A percentile compares a stretch with the other conserved stretches of the same genome.
phyloP scores from a whole-genome alignment of 306 rosid genomes.

The Rosa persica region DNA sequence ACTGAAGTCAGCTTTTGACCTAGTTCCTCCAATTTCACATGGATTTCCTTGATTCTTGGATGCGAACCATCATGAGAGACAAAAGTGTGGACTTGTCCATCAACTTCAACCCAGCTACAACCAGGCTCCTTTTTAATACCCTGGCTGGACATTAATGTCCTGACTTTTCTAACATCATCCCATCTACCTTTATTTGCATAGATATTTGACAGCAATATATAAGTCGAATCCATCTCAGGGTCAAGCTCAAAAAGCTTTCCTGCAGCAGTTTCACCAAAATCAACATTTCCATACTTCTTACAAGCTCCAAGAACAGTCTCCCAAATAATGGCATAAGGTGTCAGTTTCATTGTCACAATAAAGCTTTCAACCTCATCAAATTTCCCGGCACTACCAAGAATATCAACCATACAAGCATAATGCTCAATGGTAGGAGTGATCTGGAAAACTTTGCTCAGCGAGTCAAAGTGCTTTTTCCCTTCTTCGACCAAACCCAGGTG shows the following conservation, averaged over 20 bases:
- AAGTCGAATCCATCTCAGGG: slow-evolving; percentile 36
- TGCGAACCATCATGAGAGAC: slow-evolving; percentile 41
- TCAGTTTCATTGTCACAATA: slow-evolving; percentile 30
- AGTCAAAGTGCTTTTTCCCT: slow-evolving; percentile 31
- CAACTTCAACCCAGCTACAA: slow-evolving; percentile 44
- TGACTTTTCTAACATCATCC: slow-evolving; percentile 36
- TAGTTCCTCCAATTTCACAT: slow-evolving; percentile 35
- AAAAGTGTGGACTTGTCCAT: slow-evolving; percentile 37
- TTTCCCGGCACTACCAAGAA: slow-evolving; percentile 41
- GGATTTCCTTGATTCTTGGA: slow-evolving; percentile 32
- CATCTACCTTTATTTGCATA: slow-evolving; percentile 38
- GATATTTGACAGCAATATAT: slow-evolving; percentile 42
- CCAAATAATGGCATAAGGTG: slow-evolving; percentile 39
- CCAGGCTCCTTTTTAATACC: slow-evolving; percentile 49
- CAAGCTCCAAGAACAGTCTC: slow-evolving; percentile 47
- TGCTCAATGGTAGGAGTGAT: slow-evolving; percentile 38
- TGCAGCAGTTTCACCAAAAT: slow-evolving; percentile 41
- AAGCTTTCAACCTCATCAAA: slow-evolving; percentile 40
- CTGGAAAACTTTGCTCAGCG: slow-evolving; percentile 25
- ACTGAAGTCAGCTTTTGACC: slow-evolving; percentile 11
- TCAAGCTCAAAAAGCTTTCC: slow-evolving; percentile 37
- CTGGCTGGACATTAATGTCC: slow-evolving; percentile 36
- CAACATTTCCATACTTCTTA: slow-evolving; percentile 35
- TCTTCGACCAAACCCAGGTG: slow-evolving; percentile 39
- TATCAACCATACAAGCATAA: slow-evolving; percentile 49